These are phyloP conservation scores for Danielia oregonensis DNA, from an alignment of 805 yeast genomes.

Conservation along the genomic window DNA sequence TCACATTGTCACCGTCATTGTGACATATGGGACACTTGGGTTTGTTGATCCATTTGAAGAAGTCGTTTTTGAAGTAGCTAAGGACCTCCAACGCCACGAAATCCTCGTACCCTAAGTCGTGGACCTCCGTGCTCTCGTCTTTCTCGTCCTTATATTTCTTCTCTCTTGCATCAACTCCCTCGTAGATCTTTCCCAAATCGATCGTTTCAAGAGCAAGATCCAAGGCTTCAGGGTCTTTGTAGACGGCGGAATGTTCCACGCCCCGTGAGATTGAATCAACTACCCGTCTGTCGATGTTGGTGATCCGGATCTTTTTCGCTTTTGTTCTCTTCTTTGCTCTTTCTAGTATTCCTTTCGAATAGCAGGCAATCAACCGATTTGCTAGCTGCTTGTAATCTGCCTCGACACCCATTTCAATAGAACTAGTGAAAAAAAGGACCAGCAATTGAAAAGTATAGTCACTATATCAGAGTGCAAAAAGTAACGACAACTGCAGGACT, in stretches of 20 bases:
- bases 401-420: slow-evolving; percentile 5
- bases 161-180: slow-evolving; percentile 54
- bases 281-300: slow-evolving; percentile 1
- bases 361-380: slow-evolving; percentile 5
- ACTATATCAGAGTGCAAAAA: slow-evolving; percentile 23
- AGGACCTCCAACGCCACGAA: slow-evolving; percentile 30
- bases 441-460: slow-evolving; percentile 50
- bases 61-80: slow-evolving; percentile 60
- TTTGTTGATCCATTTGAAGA: slow-evolving; percentile 79
- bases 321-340: slow-evolving; percentile 2
- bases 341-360: slow-evolving; percentile 6
- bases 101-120: slow-evolving; percentile 30
- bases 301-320: not conserved
- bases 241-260: slow-evolving; percentile 5
- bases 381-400: slow-evolving; percentile 9
- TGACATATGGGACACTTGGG: slow-evolving; percentile 60
- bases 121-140: not conserved
- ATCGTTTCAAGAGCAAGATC: slow-evolving; percentile 61
- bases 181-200: slow-evolving; percentile 56
- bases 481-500: slow-evolving; percentile 68
- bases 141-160: slow-evolving; percentile 2
- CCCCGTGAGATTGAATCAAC: slow-evolving; percentile 3
- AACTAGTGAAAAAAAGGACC: slow-evolving; percentile 45
- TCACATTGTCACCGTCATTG: slow-evolving; percentile 34
- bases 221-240: slow-evolving; percentile 12